Evolutionary conservation across 192 early-diverging fungal genomes (phyloP).

Genomic region (Coemansia interrupta): DNA sequence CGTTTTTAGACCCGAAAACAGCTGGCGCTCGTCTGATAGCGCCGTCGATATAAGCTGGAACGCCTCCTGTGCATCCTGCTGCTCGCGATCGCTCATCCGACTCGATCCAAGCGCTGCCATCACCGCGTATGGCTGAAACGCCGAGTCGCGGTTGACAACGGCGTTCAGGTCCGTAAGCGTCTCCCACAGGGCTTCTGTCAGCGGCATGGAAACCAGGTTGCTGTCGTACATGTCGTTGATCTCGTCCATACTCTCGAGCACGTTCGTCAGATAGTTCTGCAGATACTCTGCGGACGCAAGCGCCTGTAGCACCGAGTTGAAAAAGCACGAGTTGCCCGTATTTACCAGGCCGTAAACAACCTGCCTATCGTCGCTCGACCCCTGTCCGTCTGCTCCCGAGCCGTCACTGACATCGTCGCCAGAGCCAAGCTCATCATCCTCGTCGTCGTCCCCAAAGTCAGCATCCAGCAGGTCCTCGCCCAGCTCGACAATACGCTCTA

Average conservation of each 20-base stretch:
- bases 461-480: slow-evolving; percentile 47
- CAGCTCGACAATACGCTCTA: slow-evolving; percentile 47
- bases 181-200: slow-evolving; percentile 54
- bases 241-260: slow-evolving; percentile 54
- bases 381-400: slow-evolving; percentile 10
- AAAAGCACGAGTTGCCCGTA: slow-evolving; percentile 89
- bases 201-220: slow-evolving; percentile 37
- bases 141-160: slow-evolving; percentile 37
- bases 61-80: slow-evolving; percentile 89
- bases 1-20: slow-evolving; percentile 29
- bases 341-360: slow-evolving; percentile 76
- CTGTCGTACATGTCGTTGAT: slow-evolving; percentile 29
- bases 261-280: slow-evolving; percentile 41
- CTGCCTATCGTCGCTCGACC: slow-evolving; percentile 31
- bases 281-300: slow-evolving; percentile 53
- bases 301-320: slow-evolving; percentile 88
- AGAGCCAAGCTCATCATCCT: slow-evolving; percentile 41
- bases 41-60: slow-evolving; percentile 75
- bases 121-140: slow-evolving; percentile 63
- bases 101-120: slow-evolving; percentile 60
- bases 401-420: slow-evolving; percentile 27
- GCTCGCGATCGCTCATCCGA: slow-evolving; percentile 64
- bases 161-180: slow-evolving; percentile 53
- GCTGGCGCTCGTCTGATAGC: slow-evolving; percentile 59
- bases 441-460: slow-evolving; percentile 39